Percentiles rank a stretch among this genome's conserved stretches.
Evolutionary conservation across 257 asterid species (phyloP).

Genomic region (Mitragyna speciosa): DNA sequence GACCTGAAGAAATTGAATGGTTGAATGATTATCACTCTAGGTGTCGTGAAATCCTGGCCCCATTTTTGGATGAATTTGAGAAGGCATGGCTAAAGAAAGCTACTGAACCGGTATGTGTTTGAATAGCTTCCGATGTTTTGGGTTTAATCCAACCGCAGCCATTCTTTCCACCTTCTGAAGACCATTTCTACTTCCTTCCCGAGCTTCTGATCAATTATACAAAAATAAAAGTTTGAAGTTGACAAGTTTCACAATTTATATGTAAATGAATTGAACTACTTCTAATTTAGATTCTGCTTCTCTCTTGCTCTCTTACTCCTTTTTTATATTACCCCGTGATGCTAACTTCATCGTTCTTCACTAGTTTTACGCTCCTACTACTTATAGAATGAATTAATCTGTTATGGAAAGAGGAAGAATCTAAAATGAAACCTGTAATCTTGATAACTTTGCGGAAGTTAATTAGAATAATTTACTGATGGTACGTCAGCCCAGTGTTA

Average conservation of each 20-base stretch:
- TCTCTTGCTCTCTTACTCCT: no score
- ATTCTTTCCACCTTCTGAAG: neutral
- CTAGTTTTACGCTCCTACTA: no score
- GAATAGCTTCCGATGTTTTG: constrained; percentile 1
- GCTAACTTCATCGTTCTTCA: no score
- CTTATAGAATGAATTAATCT: neutral
- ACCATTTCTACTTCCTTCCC: no score
- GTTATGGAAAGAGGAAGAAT: neutral
- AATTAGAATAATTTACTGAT: neutral
- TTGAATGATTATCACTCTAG: constrained; percentile 68
- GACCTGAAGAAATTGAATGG: constrained; percentile 81
- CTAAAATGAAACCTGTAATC: neutral
- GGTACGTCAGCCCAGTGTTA: neutral
- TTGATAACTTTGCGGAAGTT: neutral
- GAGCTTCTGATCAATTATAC: neutral
- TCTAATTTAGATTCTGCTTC: neutral
- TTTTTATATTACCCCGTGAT: no score
- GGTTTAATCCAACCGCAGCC: neutral
- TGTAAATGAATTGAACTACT: neutral
- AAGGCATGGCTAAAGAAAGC: constrained; percentile 83
- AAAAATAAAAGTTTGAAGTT: neutral
- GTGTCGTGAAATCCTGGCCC: constrained; percentile 67
- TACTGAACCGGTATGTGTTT: constrained; percentile 59
- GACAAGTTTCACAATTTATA: neutral
- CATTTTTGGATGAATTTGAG: constrained; percentile 60